Evolutionary conservation across 1,284 basidiomycete genomes (phyloP).

Genomic region (Entoloma clypeatum): DNA sequence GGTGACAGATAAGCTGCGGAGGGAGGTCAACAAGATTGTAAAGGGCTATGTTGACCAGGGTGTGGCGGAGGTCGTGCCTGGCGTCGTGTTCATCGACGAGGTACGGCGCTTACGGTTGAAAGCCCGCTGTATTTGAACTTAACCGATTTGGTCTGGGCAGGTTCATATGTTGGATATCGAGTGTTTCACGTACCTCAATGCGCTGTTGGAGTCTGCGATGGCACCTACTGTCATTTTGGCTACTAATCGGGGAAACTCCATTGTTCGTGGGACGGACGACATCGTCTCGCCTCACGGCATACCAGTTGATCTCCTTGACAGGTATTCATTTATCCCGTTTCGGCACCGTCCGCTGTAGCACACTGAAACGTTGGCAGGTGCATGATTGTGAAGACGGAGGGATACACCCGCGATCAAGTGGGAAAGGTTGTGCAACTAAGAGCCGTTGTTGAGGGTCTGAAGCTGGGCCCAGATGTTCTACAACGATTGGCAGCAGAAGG

Average conservation of each 20-base stretch:
- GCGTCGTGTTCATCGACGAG: constrained; percentile 98
- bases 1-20: constrained; percentile 93
- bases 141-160: constrained; percentile 37
- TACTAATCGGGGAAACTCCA: constrained; percentile 90
- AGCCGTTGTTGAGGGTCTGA: constrained; percentile 83
- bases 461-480: constrained; percentile 73
- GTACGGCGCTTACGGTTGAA: constrained; percentile 40
- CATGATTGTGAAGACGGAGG: constrained; percentile 93
- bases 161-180: constrained; percentile 99
- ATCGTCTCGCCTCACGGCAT: constrained; percentile 92
- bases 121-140: constrained; percentile 1
- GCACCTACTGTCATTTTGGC: constrained; percentile 97
- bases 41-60: constrained; percentile 98
- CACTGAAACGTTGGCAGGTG: constrained; percentile 48
- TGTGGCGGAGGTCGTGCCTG: constrained; percentile 95
- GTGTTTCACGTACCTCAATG: constrained; percentile 98
- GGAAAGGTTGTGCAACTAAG: constrained; percentile 85
- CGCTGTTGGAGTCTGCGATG: constrained; percentile 93
- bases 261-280: constrained; percentile 91
- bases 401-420: constrained; percentile 84
- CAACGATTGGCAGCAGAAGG: constrained; percentile 84
- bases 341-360: constrained; percentile 6
- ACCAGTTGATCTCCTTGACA: constrained; percentile 90
- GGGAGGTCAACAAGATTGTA: constrained; percentile 98
- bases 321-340: constrained; percentile 40